These are phyloP conservation scores for Cyclanthera cordifolia DNA, from an alignment of 306 rosid genomes.

Conservation along the genomic window DNA sequence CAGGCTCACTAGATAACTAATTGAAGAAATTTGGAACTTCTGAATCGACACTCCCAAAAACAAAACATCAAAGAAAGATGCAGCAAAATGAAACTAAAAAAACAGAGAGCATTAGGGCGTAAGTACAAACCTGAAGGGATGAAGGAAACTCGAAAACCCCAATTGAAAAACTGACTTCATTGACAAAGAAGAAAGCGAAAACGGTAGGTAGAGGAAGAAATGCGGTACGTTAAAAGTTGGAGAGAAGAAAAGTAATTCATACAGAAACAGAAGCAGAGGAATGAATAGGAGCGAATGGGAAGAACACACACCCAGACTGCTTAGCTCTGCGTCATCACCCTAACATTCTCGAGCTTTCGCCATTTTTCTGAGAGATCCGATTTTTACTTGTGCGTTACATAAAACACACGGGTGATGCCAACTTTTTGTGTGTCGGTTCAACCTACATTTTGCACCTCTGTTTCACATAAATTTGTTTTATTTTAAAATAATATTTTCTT, in stretches of 20 bases:
- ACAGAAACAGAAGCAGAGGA: neutral
- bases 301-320: neutral
- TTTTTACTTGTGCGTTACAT: neutral
- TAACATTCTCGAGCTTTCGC: neutral
- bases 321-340: neutral
- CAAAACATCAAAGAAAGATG: conserved; percentile 6
- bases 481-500: too few relatives aligned
- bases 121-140: conserved; percentile 32
- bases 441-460: too few relatives aligned
- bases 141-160: conserved; percentile 21
- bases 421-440: too few relatives aligned
- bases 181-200: neutral
- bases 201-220: neutral
- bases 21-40: neutral
- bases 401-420: too few relatives aligned
- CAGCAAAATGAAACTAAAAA: neutral
- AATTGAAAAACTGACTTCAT: conserved; percentile 48
- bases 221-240: neutral
- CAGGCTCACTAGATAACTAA: too few relatives aligned
- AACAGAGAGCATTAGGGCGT: neutral
- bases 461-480: too few relatives aligned
- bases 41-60: neutral
- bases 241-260: neutral
- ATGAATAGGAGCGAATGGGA: conserved; percentile 6
- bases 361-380: neutral